These are phyloP conservation scores for Crithidia expoeki DNA, from an alignment of 208 protist species.

Conservation along the genomic window DNA sequence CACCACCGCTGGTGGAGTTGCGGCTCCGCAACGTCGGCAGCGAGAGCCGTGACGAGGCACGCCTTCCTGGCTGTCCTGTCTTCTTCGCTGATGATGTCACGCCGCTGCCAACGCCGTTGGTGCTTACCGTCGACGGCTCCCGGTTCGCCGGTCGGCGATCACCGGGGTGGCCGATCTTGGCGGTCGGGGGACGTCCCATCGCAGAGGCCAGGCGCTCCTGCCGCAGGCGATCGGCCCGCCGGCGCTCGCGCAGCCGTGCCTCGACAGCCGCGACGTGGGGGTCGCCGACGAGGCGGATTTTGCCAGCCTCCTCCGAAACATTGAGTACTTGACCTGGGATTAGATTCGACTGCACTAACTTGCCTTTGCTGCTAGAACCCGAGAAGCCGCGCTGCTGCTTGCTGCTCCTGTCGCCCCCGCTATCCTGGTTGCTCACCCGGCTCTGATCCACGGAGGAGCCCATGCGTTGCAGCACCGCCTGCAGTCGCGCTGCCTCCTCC, in stretches of 20 bases:
- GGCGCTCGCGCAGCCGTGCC: constrained; percentile 45
- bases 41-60: constrained; percentile 4
- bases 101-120: background rate
- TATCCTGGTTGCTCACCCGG: no score
- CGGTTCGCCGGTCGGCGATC: background rate
- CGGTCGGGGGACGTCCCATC: background rate
- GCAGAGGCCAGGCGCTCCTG: constrained; percentile 18
- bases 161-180: background rate
- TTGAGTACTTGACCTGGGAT: constrained; percentile 46
- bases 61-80: background rate
- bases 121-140: constrained; percentile 5
- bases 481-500: constrained; percentile 13
- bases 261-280: constrained; percentile 45
- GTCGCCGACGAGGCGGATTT: constrained; percentile 53
- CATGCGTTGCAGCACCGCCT: constrained; percentile 12
- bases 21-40: background rate
- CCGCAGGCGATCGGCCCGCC: constrained; percentile 31
- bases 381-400: background rate
- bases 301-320: constrained; percentile 27
- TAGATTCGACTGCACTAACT: constrained; percentile 32
- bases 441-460: no score
- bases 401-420: background rate
- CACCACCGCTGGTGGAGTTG: background rate
- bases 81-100: background rate
- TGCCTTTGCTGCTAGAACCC: background rate